A percentile compares a stretch with the other conserved stretches of the same genome.
Conservation (phyloP, 805 yeast species). For the Starmerella scarabaei region DNA sequence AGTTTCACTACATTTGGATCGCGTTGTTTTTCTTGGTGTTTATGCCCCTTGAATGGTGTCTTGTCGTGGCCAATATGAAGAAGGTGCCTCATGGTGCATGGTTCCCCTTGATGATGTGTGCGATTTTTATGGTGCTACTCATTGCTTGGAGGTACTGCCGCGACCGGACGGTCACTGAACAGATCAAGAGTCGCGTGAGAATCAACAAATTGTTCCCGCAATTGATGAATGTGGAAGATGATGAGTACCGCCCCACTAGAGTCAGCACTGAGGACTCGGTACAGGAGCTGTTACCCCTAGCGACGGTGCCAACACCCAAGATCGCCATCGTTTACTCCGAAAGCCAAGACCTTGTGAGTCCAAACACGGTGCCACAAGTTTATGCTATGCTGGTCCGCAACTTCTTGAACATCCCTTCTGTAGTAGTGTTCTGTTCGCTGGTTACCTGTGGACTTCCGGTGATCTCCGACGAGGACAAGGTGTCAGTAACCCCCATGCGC, state of each 20-base stretch:
- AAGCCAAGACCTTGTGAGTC: conserved; percentile 28
- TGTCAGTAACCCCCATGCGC: conserved; percentile 30
- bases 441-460: conserved; percentile 34
- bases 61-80: conserved; percentile 37
- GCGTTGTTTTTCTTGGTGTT: conserved; percentile 31
- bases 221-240: not conserved
- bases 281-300: not conserved
- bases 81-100: conserved; percentile 50
- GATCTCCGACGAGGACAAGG: conserved; percentile 31
- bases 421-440: conserved; percentile 35
- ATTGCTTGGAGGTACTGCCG: conserved; percentile 40
- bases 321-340: conserved; percentile 35
- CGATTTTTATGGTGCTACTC: conserved; percentile 30
- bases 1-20: conserved; percentile 29
- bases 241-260: not conserved
- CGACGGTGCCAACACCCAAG: conserved; percentile 21
- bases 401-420: conserved; percentile 34
- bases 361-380: conserved; percentile 36
- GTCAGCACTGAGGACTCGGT: not conserved
- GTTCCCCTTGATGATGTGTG: conserved; percentile 42
- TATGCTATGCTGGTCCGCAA: conserved; percentile 30
- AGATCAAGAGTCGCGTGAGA: conserved; percentile 6
- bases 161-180: conserved; percentile 16
- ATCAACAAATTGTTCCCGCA: conserved; percentile 11
- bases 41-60: conserved; percentile 36